Percentiles rank a stretch among this genome's conserved stretches.
Conservation (phyloP, 2,329 filamentous ascomycete genomes). For the Lecanicillium sp. region DNA sequence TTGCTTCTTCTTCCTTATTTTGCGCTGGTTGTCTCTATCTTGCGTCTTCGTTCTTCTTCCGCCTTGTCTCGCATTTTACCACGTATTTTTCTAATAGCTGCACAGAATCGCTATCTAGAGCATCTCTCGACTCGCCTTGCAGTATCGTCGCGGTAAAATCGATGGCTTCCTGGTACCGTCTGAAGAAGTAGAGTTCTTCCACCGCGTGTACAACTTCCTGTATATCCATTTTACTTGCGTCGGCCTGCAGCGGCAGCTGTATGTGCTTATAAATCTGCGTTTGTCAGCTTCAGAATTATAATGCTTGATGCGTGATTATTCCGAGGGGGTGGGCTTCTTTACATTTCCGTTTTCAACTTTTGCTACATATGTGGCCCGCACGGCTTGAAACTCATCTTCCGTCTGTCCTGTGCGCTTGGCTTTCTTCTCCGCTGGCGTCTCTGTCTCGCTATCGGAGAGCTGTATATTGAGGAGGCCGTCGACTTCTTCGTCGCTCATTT, state of each 20-base stretch:
- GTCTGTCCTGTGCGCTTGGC: conserved; percentile 38
- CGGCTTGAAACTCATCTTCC: conserved; percentile 42
- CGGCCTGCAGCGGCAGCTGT: conserved; percentile 32
- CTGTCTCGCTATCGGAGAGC: conserved; percentile 29
- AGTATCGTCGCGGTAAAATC: conserved; percentile 34
- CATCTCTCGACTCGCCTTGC: conserved; percentile 21
- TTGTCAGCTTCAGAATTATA: not conserved
- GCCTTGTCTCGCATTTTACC: conserved; percentile 33
- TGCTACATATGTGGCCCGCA: conserved; percentile 39
- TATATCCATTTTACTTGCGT: conserved; percentile 38
- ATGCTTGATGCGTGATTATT: not conserved
- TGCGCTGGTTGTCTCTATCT: not conserved
- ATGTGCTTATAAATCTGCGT: conserved; percentile 40
- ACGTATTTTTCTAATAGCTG: conserved; percentile 37
- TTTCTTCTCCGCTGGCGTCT: conserved; percentile 21
- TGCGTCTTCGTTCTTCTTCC: conserved; percentile 11
- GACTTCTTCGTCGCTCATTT: conserved; percentile 17
- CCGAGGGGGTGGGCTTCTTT: conserved; percentile 10
- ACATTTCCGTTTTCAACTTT: conserved; percentile 53
- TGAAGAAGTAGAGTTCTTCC: conserved; percentile 53
- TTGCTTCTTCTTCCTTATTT: not conserved
- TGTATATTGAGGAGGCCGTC: conserved; percentile 28
- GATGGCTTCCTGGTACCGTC: conserved; percentile 40
- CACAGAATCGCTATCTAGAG: conserved; percentile 39
- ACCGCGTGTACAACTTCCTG: conserved; percentile 50